Evolutionary conservation across 2,329 filamentous ascomycete species (phyloP).

Genomic region (Geosmithia putterillii): DNA sequence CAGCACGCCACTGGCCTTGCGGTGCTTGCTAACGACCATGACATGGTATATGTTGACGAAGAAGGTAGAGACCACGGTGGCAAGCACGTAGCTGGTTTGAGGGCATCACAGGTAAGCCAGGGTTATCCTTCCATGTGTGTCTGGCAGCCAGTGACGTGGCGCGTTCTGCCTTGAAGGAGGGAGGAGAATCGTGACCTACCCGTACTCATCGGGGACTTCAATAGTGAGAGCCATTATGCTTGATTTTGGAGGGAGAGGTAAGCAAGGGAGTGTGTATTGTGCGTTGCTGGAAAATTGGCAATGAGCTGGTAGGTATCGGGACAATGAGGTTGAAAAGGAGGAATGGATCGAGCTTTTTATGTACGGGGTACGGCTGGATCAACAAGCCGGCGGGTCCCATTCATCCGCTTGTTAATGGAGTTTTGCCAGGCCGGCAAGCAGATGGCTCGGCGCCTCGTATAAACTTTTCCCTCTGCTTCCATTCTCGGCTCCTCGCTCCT

Average conservation of each 20-base stretch:
- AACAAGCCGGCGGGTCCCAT: too few relatives aligned
- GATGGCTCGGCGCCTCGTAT: too few relatives aligned
- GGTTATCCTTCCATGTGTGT: background rate
- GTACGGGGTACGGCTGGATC: too few relatives aligned
- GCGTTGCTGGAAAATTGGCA: background rate
- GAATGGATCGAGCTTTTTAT: background rate
- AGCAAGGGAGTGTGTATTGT: constrained; percentile 1
- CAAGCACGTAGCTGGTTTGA: constrained; percentile 46
- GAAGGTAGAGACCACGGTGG: constrained; percentile 42
- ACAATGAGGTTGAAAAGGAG: background rate
- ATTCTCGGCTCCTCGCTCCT: too few relatives aligned
- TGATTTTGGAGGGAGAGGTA: background rate
- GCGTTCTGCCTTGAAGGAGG: background rate
- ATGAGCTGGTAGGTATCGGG: background rate
- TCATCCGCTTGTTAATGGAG: too few relatives aligned
- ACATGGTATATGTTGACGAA: constrained; percentile 44
- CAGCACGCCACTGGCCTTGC: constrained; percentile 37
- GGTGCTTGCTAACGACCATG: constrained; percentile 30
- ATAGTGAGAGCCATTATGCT: constrained; percentile 29
- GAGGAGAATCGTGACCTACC: constrained; percentile 24
- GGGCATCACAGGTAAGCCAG: background rate
- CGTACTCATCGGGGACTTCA: constrained; percentile 34
- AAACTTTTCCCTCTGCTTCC: too few relatives aligned
- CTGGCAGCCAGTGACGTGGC: background rate
- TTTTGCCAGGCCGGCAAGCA: too few relatives aligned